Percentiles rank a stretch among this genome's conserved stretches.
Conservation (phyloP, 805 yeast species). For the Nakazawaea peltata region DNA sequence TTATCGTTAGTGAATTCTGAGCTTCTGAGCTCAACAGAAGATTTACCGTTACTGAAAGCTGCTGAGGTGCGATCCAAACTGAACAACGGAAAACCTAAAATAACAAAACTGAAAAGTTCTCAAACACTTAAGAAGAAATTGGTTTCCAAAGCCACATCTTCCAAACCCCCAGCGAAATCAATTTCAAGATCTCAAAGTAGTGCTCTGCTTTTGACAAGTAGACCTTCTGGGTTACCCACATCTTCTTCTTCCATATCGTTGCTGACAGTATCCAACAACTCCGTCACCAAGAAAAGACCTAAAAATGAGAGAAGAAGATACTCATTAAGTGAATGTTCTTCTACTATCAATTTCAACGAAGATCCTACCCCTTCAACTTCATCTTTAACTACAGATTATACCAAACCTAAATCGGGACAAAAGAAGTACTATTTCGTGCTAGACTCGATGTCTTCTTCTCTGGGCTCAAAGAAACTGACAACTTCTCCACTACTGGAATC, state of each 20-base stretch:
- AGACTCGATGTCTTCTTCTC: too few relatives aligned
- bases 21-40: not conserved
- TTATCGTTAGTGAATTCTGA: not conserved
- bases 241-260: not conserved
- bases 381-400: too few relatives aligned
- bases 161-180: not conserved
- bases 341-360: not conserved
- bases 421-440: too few relatives aligned
- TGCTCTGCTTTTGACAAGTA: not conserved
- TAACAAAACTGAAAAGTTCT: too few relatives aligned
- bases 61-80: not conserved
- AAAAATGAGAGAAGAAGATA: not conserved
- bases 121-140: not conserved
- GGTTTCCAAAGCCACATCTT: not conserved
- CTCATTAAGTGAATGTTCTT: slow-evolving; percentile 4
- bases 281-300: too few relatives aligned
- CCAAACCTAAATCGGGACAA: too few relatives aligned
- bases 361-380: too few relatives aligned
- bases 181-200: too few relatives aligned
- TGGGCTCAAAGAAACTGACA: too few relatives aligned
- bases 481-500: too few relatives aligned
- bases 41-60: not conserved
- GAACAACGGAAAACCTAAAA: not conserved
- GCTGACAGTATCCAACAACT: not conserved
- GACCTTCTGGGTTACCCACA: not conserved